phyloP scores from a whole-genome alignment of 345 rosid genomes.

The Viola odorata region DNA sequence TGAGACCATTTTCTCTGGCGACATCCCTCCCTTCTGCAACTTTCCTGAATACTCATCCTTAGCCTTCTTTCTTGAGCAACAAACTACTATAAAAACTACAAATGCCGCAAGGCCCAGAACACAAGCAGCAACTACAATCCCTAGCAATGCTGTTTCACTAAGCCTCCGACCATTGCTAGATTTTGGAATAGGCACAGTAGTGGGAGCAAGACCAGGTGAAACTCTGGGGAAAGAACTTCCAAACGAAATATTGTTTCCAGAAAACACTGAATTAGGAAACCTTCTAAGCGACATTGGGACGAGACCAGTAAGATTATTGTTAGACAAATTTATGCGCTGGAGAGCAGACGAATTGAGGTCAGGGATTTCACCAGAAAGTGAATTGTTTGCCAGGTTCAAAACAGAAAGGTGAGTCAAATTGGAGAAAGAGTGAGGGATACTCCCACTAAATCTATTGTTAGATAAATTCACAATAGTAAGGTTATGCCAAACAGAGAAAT shows the following conservation, averaged over 20 bases:
- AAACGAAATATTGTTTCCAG: conserved; percentile 54
- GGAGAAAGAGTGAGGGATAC: conserved; percentile 51
- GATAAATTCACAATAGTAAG: conserved; percentile 70
- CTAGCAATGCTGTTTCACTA: conserved; percentile 45
- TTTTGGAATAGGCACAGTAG: conserved; percentile 15
- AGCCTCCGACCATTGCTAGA: conserved; percentile 31
- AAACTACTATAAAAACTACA: conserved; percentile 43
- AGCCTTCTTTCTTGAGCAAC: conserved; percentile 45
- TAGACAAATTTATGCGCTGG: conserved; percentile 50
- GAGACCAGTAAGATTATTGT: conserved; percentile 57
- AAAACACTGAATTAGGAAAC: conserved; percentile 55
- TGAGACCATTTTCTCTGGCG: conserved; percentile 73
- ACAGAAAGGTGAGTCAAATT: conserved; percentile 55
- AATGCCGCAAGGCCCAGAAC: conserved; percentile 42
- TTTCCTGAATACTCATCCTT: conserved; percentile 37
- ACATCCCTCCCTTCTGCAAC: conserved; percentile 68
- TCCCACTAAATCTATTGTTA: conserved; percentile 64
- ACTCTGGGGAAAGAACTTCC: conserved; percentile 23
- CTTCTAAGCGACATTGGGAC: conserved; percentile 54
- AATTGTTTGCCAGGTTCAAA: conserved; percentile 77
- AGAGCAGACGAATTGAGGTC: conserved; percentile 48
- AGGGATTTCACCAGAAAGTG: conserved; percentile 73
- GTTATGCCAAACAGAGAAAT: conserved; percentile 54
- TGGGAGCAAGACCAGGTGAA: conserved; percentile 37
- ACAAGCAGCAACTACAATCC: conserved; percentile 41